Evolutionary conservation across 2,329 filamentous ascomycete genomes (phyloP), one percentile per base, ranked within the genome.

Genomic region (Beauveria varroae): DNA sequence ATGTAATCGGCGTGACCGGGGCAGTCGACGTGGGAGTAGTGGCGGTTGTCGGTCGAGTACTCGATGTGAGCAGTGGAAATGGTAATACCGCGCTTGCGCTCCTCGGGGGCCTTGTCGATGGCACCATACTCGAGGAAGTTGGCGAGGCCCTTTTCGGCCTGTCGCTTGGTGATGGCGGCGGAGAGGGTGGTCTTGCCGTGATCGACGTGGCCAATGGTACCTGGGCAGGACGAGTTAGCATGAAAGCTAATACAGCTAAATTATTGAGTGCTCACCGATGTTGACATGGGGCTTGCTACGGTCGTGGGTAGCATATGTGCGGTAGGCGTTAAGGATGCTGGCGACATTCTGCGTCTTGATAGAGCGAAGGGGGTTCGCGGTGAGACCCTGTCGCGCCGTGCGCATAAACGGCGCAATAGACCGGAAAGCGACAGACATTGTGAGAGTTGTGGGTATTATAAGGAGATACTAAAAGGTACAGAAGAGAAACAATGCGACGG

Each of bases 1-100:
- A 99, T 98, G 85, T 99, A 99, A 91, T 99, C 95, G 79, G 95
- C 95, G 88, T 99, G 95, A 79, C 95, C 95, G 63, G 95, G 95
- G 80, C 95, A 99, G 86, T 99, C 95, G 82, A 99, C 95, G 86
- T 99, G 95, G 72, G 95, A 95, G 81, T 99, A 99, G 83, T 99
- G 95, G 73, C 95, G 89, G 74, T 82, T 83, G 0, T 96, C 91
- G 76, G 95, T 99, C 70, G 91, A 81, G 83, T 98, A 99, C 82
- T 99, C 95, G 80, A 99, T 96, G 81, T 99, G 95, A 68, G 95
- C 91, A 61, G 95, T 96, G 63, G 95, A 93, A 75, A 99, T 99
- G 75, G 95, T 99, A 80, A 99, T 99, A 88, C 95, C 95, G 86
- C 95, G 93, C 86, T 98, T 98, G 74, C 95, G 90, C 86, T 99